Percentiles rank a stretch among this genome's conserved stretches.
These are phyloP conservation scores for Nectriaceae sp. DNA, from an alignment of 2,329 filamentous ascomycete genomes.

Conservation along the genomic window DNA sequence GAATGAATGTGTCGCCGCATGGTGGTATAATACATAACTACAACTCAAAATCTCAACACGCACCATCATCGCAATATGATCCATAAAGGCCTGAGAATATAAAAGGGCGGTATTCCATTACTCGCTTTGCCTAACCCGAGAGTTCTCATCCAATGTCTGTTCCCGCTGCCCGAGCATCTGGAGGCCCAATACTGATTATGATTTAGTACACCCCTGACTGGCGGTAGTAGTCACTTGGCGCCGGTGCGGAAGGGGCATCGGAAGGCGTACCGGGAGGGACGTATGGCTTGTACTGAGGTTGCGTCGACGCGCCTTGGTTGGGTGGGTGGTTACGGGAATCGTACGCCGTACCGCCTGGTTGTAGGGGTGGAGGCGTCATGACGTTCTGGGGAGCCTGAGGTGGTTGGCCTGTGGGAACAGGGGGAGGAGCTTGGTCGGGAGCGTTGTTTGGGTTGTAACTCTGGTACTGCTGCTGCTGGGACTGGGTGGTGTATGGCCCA, in stretches of 20 bases:
- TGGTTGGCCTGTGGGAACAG: constrained; percentile 40
- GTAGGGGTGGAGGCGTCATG: constrained; percentile 45
- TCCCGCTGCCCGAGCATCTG: background rate
- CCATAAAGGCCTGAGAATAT: background rate
- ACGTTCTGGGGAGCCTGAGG: constrained; percentile 31
- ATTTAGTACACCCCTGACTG: constrained; percentile 39
- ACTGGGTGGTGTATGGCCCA: constrained; percentile 31
- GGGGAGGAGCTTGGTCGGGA: constrained; percentile 41
- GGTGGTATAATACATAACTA: background rate
- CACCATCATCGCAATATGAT: too few relatives aligned
- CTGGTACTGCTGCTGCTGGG: constrained; percentile 42
- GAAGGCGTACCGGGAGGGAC: constrained; percentile 45
- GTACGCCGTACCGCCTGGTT: constrained; percentile 47
- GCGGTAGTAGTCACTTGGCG: constrained; percentile 59
- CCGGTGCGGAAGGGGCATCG: constrained; percentile 50
- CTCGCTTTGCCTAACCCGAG: background rate
- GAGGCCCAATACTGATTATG: background rate
- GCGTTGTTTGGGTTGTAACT: constrained; percentile 44
- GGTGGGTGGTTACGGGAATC: constrained; percentile 54
- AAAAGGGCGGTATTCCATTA: background rate
- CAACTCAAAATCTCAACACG: background rate
- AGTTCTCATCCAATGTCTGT: too few relatives aligned
- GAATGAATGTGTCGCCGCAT: too few relatives aligned
- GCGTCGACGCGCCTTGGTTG: constrained; percentile 41
- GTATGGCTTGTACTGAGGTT: constrained; percentile 63